Conservation (phyloP, 75 land plant species). For the Pinus taeda region DNA sequence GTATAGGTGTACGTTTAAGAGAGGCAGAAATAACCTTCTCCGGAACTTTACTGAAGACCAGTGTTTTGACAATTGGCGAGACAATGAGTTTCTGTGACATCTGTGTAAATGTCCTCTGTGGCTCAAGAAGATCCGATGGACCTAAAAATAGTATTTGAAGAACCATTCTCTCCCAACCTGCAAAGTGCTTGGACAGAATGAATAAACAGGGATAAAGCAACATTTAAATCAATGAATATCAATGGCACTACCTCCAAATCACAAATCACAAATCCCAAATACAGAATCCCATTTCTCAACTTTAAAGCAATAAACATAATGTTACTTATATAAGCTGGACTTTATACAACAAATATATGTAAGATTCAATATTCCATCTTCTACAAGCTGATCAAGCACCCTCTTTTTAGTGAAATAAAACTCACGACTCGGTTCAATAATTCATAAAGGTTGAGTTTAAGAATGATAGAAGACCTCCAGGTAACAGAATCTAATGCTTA, state of each 20-base stretch:
- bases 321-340: too few relatives aligned
- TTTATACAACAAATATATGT: neutral
- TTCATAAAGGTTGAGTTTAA: neutral
- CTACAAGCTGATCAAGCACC: neutral
- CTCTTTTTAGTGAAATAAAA: neutral
- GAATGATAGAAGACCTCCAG: neutral
- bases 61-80: conserved; percentile 94
- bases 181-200: neutral
- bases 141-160: conserved; percentile 94
- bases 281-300: neutral
- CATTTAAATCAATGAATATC: neutral
- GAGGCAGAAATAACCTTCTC: conserved; percentile 64
- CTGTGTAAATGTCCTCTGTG: conserved; percentile 77
- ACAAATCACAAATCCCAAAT: conserved; percentile 4
- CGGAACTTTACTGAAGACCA: conserved; percentile 98
- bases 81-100: conserved; percentile 98
- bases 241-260: neutral
- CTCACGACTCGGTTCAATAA: conserved; percentile 2
- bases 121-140: conserved; percentile 95
- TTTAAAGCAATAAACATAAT: too few relatives aligned
- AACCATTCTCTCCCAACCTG: conserved; percentile 99
- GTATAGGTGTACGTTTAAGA: neutral
- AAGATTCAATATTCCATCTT: conserved; percentile 1
- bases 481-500: neutral
- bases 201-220: conserved; percentile 5